Percentiles rank a stretch among this genome's conserved stretches.
These are phyloP conservation scores for Cyberlindnera samutprakarnensis DNA, from an alignment of 805 yeast genomes.

Conservation along the genomic window DNA sequence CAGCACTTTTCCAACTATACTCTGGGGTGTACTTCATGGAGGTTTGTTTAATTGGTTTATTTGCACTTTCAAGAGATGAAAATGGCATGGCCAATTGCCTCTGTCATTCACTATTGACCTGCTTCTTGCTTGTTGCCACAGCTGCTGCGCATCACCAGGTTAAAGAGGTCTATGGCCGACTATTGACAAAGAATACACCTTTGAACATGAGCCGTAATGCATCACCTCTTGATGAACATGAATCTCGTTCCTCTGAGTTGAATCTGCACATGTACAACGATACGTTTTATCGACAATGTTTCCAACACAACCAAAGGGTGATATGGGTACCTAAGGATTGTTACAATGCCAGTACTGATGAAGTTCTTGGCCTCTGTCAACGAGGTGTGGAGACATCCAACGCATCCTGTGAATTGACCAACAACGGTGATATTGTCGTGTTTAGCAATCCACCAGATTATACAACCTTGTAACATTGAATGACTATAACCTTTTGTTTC, in stretches of 20 bases:
- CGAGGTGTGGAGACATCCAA: conserved; percentile 18
- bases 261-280: conserved; percentile 12
- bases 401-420: conserved; percentile 11
- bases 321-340: conserved; percentile 22
- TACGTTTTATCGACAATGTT: conserved; percentile 20
- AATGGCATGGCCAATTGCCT: conserved; percentile 35
- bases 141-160: conserved; percentile 49
- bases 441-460: conserved; percentile 20
- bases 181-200: conserved; percentile 31
- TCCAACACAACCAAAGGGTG: conserved; percentile 11
- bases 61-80: conserved; percentile 52
- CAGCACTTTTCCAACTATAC: conserved; percentile 68
- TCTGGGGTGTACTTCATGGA: conserved; percentile 80
- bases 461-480: not conserved
- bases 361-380: conserved; percentile 12
- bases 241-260: conserved; percentile 1
- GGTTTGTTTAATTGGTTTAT: conserved; percentile 68
- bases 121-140: conserved; percentile 43
- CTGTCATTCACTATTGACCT: conserved; percentile 46
- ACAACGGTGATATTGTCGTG: conserved; percentile 18
- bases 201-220: conserved; percentile 7
- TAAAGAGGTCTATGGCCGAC: conserved; percentile 31
- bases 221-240: not conserved
- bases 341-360: conserved; percentile 9
- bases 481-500: conserved; percentile 1